Evolutionary conservation across 306 rosid species (phyloP).

Genomic region (Echinosophora koreensis): DNA sequence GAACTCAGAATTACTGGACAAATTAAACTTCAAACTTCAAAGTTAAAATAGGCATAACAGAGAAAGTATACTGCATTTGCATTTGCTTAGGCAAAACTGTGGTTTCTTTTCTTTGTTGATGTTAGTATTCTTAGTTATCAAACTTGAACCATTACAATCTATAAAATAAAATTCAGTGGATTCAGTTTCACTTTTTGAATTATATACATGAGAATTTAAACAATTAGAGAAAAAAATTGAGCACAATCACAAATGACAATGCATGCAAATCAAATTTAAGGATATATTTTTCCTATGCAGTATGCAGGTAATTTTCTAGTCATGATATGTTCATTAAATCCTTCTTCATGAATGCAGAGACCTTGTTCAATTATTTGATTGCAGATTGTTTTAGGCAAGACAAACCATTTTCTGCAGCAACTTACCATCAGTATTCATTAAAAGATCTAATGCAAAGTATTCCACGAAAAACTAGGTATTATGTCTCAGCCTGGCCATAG

Average conservation of each 20-base stretch:
- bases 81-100: conserved; percentile 64
- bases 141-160: background rate
- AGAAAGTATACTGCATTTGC: too few species aligned
- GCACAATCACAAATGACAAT: background rate
- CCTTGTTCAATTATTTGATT: conserved; percentile 9
- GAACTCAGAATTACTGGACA: too few species aligned
- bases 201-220: background rate
- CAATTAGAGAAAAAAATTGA: background rate
- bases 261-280: background rate
- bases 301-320: background rate
- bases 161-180: background rate
- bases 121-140: background rate
- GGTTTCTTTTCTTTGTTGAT: background rate
- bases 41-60: too few species aligned
- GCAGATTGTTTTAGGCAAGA: conserved; percentile 1
- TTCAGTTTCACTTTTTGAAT: background rate
- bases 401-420: conserved; percentile 5
- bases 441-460: conserved; percentile 85
- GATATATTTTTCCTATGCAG: background rate
- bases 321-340: background rate
- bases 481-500: conserved; percentile 97
- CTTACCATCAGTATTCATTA: conserved; percentile 88
- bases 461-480: conserved; percentile 94
- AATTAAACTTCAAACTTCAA: too few species aligned
- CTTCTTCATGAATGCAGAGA: background rate